Evolutionary conservation across 495 filamentous ascomycete genomes (phyloP), one percentile per base, ranked within the genome.

Genomic region (Pyrenopolyporus hunteri): DNA sequence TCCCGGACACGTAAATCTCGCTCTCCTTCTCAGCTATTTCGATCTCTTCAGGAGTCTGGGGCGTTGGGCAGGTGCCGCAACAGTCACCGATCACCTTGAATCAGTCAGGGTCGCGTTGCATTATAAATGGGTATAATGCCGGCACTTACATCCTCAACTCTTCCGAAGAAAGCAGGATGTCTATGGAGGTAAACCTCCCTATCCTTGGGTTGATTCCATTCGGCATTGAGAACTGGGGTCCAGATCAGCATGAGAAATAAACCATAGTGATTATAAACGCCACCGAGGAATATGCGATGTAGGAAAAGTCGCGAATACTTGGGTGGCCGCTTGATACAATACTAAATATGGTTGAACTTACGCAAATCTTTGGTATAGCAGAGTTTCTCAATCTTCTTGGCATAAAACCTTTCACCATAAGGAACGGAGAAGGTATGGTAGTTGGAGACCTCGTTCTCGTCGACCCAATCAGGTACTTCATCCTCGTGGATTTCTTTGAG

Each of bases 351-450:
- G 1, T 5, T 50, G 5, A 2, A 63, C 75, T 63, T 63, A 77
- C 75, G 77, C 9, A 92, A 69, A 66, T 94, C 90, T 57, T 87
- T 87, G 2, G 87, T 89, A 70, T 90, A 92, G 26, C 91, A 80
- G 0, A 92, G 75, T 61, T 87, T 90, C 68, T 92, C 89, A 47
- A 92, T 91, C 66, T 83, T 89, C 47, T 81, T 82, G 6, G 89
- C 87, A 49, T 88, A 77, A 66, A 86, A 90, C 51, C 78, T 86
- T 3, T 70, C 67, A 6, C 90, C 90, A 48, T 94, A 94, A 0
- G 90, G 90, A 43, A 93, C 82, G 25, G 83, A 87, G 68, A 92
- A 90, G 4, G 85, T 89, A 67, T 91, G 83, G 56, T 94, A 94
- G 63, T 86, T 82, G 5, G 87, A 88, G 1, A 91, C 77, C 46